Evolutionary conservation across 2,329 filamentous ascomycete genomes (phyloP), one percentile per base, ranked within the genome.

Genomic region (Cryphonectria parasitica): DNA sequence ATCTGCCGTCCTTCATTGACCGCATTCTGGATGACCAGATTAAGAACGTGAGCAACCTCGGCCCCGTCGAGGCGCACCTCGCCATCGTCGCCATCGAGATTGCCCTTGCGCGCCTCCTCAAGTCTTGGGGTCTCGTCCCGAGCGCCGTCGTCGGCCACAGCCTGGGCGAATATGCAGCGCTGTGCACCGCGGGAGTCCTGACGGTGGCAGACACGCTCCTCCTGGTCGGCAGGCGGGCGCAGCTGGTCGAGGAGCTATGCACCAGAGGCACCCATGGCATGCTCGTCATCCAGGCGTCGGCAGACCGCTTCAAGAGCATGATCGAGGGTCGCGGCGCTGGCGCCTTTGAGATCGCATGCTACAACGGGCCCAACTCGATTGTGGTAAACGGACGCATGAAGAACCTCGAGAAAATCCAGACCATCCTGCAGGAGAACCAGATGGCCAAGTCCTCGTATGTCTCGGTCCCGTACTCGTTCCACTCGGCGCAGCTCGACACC

Each of bases 281-380:
- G 85, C 76, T 86, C 66, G 83, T 84, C 34, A 80, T 84, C n/a
- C 81, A 83, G 72, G 84, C 54, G 5, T 43, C 25, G 31, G 54
- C 25, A 39, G 64, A 41, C 11, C 28, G 41, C 11, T 36, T 22
- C 7, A 45, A 28, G 54, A 7, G 80, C 80, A 81, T 1, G 80
- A 84, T 19, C 83, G 88, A 62, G 34, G n/a, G 7, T 1, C 41
- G 82, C 84, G 8, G 87, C 89, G 71, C 83, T 80, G 60, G 77
- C 85, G 68, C 4, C 10, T 67, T 39, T 17, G 85, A 86, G 63
- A 75, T 88, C 45, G 90, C 93, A 19, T 96, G 93, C 82, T 86
- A 93, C 77, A 97, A 97, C 75, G 89, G 90, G 0, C 89, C 90
- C 0, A 84, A 88, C 67, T 91, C 93, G 77, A 94, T 90, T 11